Evolutionary conservation across 2,329 filamentous ascomycete species (phyloP).

Genomic region (Metarhizium sp.): DNA sequence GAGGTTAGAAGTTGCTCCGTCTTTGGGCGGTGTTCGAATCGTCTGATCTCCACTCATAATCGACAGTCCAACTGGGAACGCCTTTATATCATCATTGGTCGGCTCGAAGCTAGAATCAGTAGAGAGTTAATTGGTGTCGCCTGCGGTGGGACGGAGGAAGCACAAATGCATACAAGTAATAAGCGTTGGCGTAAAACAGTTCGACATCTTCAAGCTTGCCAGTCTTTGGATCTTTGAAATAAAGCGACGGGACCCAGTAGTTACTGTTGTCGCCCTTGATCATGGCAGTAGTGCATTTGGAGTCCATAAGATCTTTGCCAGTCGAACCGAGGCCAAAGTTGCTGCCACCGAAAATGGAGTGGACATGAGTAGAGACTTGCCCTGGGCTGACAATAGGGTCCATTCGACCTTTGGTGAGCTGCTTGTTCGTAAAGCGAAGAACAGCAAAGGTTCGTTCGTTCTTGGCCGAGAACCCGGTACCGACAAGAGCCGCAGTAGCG

Average conservation of each 20-base stretch:
- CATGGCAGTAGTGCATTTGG: conserved; percentile 61
- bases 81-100: conserved; percentile 54
- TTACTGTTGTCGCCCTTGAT: conserved; percentile 61
- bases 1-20: conserved; percentile 38
- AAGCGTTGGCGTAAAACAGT: conserved; percentile 64
- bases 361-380: conserved; percentile 49
- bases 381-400: conserved; percentile 64
- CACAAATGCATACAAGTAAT: conserved; percentile 53
- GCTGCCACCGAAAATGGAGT: conserved; percentile 62
- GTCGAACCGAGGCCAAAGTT: conserved; percentile 54
- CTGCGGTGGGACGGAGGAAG: too few relatives aligned
- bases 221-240: conserved; percentile 54
- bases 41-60: conserved; percentile 59
- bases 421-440: conserved; percentile 59
- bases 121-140: neutral
- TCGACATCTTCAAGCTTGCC: conserved; percentile 56
- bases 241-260: conserved; percentile 70
- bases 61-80: conserved; percentile 62
- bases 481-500: conserved; percentile 26
- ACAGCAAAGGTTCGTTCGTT: conserved; percentile 51
- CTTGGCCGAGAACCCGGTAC: conserved; percentile 30
- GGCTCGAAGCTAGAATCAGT: conserved; percentile 39
- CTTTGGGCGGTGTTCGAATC: conserved; percentile 46
- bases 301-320: conserved; percentile 48
- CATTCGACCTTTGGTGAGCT: conserved; percentile 50